phyloP scores from a whole-genome alignment of 2,329 filamentous ascomycete genomes.

The Xylariaceae sp. region DNA sequence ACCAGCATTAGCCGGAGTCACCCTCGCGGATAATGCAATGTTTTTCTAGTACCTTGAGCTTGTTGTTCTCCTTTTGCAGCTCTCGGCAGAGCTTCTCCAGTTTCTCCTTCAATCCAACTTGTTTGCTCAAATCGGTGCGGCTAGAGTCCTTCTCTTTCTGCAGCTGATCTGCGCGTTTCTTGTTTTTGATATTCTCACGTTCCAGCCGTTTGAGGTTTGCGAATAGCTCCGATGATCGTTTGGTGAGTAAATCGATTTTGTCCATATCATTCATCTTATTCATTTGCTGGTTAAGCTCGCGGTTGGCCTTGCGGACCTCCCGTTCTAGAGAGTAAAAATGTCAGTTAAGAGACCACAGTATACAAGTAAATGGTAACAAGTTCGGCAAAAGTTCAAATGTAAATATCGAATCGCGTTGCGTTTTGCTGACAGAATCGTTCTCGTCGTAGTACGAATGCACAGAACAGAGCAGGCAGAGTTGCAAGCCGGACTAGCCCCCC shows the following conservation, averaged over 20 bases:
- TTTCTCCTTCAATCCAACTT: conserved; percentile 88
- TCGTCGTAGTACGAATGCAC: too few relatives aligned
- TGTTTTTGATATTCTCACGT: conserved; percentile 90
- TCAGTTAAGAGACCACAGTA: conserved; percentile 11
- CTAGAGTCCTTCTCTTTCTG: conserved; percentile 96
- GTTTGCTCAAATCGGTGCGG: conserved; percentile 84
- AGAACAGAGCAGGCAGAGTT: too few relatives aligned
- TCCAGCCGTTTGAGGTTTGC: conserved; percentile 95
- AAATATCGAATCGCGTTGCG: too few relatives aligned
- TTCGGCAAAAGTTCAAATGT: too few relatives aligned
- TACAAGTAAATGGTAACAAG: too few relatives aligned
- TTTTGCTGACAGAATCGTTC: too few relatives aligned
- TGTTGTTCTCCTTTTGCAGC: conserved; percentile 95
- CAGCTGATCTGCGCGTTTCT: conserved; percentile 87
- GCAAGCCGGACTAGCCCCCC: too few relatives aligned
- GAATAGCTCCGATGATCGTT: conserved; percentile 85
- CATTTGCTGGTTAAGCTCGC: conserved; percentile 82
- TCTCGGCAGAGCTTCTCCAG: conserved; percentile 94
- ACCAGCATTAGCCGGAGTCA: conserved; percentile 16
- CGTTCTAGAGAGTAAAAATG: conserved; percentile 24
- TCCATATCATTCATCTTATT: conserved; percentile 89
- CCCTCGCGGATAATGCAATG: conserved; percentile 11
- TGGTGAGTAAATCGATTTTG: conserved; percentile 85
- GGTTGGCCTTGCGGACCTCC: conserved; percentile 66
- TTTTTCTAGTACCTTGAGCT: conserved; percentile 69